Conservation (phyloP, 2,329 filamentous ascomycete species). For the Onygenales sp. region DNA sequence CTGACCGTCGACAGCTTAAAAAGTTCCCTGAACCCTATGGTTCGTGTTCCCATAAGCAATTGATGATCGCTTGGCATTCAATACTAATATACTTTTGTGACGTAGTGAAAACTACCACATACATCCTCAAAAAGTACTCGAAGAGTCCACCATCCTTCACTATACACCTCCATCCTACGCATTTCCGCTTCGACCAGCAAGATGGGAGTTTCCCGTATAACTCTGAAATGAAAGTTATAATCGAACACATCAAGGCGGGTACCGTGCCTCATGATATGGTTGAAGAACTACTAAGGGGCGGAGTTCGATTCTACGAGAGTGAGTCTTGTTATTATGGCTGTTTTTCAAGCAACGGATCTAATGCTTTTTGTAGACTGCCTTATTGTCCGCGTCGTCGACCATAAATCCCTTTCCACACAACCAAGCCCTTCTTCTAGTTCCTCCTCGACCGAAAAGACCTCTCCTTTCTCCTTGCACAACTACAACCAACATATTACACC, state of each 20-base stretch:
- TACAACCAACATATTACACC: conserved; percentile 84
- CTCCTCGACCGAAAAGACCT: conserved; percentile 51
- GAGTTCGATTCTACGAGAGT: conserved; percentile 83
- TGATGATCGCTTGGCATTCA: conserved; percentile 9
- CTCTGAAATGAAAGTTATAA: conserved; percentile 74
- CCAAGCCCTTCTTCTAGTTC: conserved; percentile 44
- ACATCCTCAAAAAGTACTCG: conserved; percentile 74
- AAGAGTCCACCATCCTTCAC: conserved; percentile 70
- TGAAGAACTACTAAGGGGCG: conserved; percentile 60
- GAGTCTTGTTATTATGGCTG: conserved; percentile 9
- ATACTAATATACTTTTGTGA: conserved; percentile 16
- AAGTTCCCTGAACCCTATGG: conserved; percentile 37
- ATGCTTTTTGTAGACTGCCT: conserved; percentile 51
- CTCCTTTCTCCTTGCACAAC: conserved; percentile 81
- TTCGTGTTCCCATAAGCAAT: conserved; percentile 17
- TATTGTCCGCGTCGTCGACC: conserved; percentile 89
- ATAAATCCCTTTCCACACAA: conserved; percentile 59
- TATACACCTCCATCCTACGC: conserved; percentile 71
- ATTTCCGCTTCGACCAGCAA: conserved; percentile 90
- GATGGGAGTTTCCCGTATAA: conserved; percentile 87
- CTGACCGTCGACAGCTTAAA: conserved; percentile 27
- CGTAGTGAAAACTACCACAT: conserved; percentile 60
- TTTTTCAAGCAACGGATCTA: conserved; percentile 2
- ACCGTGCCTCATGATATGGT: conserved; percentile 87
- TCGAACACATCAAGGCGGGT: conserved; percentile 65